phyloP scores from a whole-genome alignment of 2,329 filamentous ascomycete species.

The Huntiella omanensis region DNA sequence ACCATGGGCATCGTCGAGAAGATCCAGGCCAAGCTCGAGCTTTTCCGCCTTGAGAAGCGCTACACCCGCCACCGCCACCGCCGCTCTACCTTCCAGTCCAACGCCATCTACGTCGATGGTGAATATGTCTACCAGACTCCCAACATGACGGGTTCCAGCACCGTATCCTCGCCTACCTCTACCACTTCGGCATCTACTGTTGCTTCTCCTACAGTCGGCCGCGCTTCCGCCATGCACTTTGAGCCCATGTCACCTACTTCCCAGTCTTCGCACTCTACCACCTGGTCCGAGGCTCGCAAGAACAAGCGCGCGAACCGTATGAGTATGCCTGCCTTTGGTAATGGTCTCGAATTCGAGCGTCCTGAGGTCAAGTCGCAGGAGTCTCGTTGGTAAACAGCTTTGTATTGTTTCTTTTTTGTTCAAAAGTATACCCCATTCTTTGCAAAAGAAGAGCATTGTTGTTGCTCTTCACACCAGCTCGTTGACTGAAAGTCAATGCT shows the following conservation, averaged over 20 bases:
- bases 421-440: background rate
- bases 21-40: slow-evolving; percentile 56
- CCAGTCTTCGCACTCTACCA: slow-evolving; percentile 1
- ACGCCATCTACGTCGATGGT: slow-evolving; percentile 82
- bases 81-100: slow-evolving; percentile 74
- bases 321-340: slow-evolving; percentile 9
- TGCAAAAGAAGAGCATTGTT: no score
- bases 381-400: background rate
- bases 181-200: background rate
- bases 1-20: slow-evolving; percentile 36
- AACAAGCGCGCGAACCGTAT: slow-evolving; percentile 6
- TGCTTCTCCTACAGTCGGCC: background rate
- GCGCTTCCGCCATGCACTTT: slow-evolving; percentile 4
- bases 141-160: slow-evolving; percentile 36
- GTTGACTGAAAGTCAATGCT: slow-evolving; percentile 3
- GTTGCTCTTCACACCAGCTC: background rate
- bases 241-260: slow-evolving; percentile 3
- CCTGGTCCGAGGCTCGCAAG: slow-evolving; percentile 1
- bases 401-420: slow-evolving; percentile 1
- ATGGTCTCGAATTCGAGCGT: background rate
- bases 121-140: slow-evolving; percentile 73
- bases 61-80: slow-evolving; percentile 79
- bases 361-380: background rate
- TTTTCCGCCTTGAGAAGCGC: slow-evolving; percentile 86
- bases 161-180: background rate